phyloP scores from a whole-genome alignment of 352 stramenopile species.

The Phytophthora chlamydospora region DNA sequence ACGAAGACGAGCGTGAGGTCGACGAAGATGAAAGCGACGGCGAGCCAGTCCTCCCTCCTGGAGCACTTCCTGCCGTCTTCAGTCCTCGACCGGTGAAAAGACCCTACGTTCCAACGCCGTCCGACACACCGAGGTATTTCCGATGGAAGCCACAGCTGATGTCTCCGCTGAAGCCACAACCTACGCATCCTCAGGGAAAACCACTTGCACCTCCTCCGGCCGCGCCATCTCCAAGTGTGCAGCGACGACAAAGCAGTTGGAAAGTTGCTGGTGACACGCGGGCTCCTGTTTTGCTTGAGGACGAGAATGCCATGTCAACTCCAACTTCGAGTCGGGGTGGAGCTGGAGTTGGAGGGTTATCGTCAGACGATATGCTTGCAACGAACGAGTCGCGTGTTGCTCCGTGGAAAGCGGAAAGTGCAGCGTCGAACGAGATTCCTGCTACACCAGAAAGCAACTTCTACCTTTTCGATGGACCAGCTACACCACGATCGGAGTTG shows the following conservation, averaged over 20 bases:
- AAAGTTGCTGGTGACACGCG: constrained; percentile 6
- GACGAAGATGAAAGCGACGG: constrained; percentile 1
- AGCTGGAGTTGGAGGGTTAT: background rate
- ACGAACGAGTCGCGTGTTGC: constrained; percentile 12
- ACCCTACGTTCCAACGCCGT: constrained; percentile 44
- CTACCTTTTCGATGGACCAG: constrained; percentile 39
- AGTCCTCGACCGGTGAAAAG: constrained; percentile 48
- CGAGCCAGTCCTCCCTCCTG: constrained; percentile 32
- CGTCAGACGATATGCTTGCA: background rate
- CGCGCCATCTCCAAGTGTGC: constrained; percentile 29
- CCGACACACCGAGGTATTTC: constrained; percentile 68
- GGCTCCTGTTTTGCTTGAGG: constrained; percentile 3
- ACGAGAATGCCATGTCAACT: constrained; percentile 2
- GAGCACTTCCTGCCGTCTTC: constrained; percentile 59
- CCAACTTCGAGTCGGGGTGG: constrained; percentile 9
- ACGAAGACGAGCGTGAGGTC: constrained; percentile 18
- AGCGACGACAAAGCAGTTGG: constrained; percentile 30
- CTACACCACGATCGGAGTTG: constrained; percentile 9
- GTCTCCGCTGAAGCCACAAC: constrained; percentile 11
- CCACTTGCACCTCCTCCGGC: constrained; percentile 2
- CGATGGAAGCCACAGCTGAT: constrained; percentile 53
- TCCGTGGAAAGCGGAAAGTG: constrained; percentile 25
- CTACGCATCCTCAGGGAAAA: constrained; percentile 11
- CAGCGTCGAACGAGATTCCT: constrained; percentile 5
- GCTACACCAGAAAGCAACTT: constrained; percentile 21